A percentile compares a stretch with the other conserved stretches of the same genome.
Conservation (phyloP, 148 eudicot species). For the Diospyros kaki region DNA sequence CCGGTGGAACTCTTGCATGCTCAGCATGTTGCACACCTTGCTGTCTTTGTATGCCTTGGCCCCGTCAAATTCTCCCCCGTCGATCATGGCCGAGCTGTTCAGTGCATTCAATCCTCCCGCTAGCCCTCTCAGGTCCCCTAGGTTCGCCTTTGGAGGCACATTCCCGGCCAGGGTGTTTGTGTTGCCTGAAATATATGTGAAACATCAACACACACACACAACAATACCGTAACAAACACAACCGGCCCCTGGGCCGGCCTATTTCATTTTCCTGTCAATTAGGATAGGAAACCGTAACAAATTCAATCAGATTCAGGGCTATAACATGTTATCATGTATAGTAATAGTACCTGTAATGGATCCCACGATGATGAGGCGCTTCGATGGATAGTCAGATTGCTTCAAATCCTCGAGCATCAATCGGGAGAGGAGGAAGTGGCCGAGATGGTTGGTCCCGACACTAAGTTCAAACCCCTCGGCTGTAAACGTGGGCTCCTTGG, state of each 20-base stretch:
- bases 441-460: constrained; percentile 86
- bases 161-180: constrained; percentile 97
- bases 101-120: constrained; percentile 66
- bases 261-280: too few relatives aligned
- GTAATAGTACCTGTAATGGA: constrained; percentile 70
- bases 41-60: constrained; percentile 99
- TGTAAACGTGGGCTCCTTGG: constrained; percentile 60
- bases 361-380: constrained; percentile 73
- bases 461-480: constrained; percentile 95
- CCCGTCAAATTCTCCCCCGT: constrained; percentile 93
- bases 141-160: constrained; percentile 93
- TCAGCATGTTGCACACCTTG: constrained; percentile 98
- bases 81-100: constrained; percentile 85
- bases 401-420: constrained; percentile 66
- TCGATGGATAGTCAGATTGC: constrained; percentile 72
- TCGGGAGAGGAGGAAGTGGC: constrained; percentile 70
- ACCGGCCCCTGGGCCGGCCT: too few relatives aligned
- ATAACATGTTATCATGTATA: background rate
- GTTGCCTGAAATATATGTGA: constrained; percentile 47
- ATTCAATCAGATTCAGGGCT: too few relatives aligned
- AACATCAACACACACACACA: background rate
- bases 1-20: constrained; percentile 91
- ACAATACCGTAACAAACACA: too few relatives aligned
- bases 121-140: constrained; percentile 84
- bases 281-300: too few relatives aligned